A percentile compares a stretch with the other conserved stretches of the same genome.
Conservation (phyloP, 306 rosid genomes). For the Alnus rubra region DNA sequence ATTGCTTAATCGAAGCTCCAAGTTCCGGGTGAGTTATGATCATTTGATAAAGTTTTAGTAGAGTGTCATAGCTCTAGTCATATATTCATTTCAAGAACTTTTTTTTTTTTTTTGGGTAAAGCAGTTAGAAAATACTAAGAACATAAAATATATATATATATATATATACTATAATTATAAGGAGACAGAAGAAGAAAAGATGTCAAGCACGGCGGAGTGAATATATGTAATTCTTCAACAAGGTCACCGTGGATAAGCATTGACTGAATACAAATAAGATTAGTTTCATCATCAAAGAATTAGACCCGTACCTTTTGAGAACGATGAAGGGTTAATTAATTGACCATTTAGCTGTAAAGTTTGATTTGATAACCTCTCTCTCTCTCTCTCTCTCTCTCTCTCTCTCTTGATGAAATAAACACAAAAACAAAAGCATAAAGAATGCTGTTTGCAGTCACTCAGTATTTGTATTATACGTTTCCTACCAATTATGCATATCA, state of each 20-base stretch:
- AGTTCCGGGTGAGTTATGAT: neutral
- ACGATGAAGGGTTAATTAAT: conserved; percentile 28
- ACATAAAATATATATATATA: conserved; percentile 22
- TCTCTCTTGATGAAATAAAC: neutral
- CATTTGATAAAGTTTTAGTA: neutral
- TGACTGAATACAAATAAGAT: conserved; percentile 10
- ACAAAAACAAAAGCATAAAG: neutral
- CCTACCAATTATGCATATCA: neutral
- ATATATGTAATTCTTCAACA: neutral
- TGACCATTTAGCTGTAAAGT: conserved; percentile 24
- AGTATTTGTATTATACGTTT: neutral
- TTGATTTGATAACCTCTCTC: conserved; percentile 25
- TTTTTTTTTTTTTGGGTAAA: neutral
- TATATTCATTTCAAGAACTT: neutral
- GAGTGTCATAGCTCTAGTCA: neutral
- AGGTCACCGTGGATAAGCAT: conserved; percentile 27
- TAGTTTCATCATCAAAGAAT: conserved; percentile 38
- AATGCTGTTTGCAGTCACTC: neutral
- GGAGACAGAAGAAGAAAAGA: conserved; percentile 16
- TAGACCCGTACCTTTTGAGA: conserved; percentile 18
- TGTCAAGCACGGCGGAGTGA: conserved; percentile 10
- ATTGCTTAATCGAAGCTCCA: conserved; percentile 9
- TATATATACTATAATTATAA: conserved; percentile 21
- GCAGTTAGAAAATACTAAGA: neutral
- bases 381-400: conserved; percentile 19